These are phyloP conservation scores for Cardamine occulta DNA, from an alignment of 345 rosid genomes.

Conservation along the genomic window DNA sequence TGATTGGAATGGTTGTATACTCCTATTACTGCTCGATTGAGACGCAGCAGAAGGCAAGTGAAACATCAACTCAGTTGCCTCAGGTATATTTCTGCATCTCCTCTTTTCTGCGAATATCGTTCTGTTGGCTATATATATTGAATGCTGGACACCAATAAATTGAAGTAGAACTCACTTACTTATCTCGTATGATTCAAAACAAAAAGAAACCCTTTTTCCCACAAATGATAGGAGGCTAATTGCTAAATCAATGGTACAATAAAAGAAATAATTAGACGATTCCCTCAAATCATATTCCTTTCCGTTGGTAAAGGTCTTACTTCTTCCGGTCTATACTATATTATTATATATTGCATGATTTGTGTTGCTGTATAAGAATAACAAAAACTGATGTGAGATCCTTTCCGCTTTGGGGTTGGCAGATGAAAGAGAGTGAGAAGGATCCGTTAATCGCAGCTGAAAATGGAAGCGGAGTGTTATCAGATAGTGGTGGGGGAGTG, in stretches of 20 bases:
- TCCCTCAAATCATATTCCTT: too few species aligned
- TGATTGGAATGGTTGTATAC: constrained; percentile 92
- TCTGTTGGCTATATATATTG: not conserved
- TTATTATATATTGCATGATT: too few species aligned
- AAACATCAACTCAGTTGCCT: constrained; percentile 61
- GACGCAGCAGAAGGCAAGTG: constrained; percentile 83
- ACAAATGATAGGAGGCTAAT: too few species aligned
- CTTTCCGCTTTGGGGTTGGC: not conserved
- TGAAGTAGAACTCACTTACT: not conserved
- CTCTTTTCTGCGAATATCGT: not conserved
- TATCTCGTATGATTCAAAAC: not conserved
- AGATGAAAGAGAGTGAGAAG: constrained; percentile 83
- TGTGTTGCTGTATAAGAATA: not conserved
- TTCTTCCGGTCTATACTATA: not conserved
- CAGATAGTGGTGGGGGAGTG: constrained; percentile 54
- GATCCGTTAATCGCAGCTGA: constrained; percentile 81
- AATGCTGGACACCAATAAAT: not conserved
- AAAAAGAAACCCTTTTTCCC: too few species aligned
- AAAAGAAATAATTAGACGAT: too few species aligned
- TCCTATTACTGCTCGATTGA: constrained; percentile 80
- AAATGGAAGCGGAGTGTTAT: constrained; percentile 67
- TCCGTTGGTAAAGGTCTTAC: not conserved
- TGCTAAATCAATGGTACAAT: too few species aligned
- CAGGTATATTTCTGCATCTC: constrained; percentile 58
- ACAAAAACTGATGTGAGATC: not conserved